Base-by-base conservation (phyloP, 78 protist species). In the Polysphondylium violaceum region DNA sequence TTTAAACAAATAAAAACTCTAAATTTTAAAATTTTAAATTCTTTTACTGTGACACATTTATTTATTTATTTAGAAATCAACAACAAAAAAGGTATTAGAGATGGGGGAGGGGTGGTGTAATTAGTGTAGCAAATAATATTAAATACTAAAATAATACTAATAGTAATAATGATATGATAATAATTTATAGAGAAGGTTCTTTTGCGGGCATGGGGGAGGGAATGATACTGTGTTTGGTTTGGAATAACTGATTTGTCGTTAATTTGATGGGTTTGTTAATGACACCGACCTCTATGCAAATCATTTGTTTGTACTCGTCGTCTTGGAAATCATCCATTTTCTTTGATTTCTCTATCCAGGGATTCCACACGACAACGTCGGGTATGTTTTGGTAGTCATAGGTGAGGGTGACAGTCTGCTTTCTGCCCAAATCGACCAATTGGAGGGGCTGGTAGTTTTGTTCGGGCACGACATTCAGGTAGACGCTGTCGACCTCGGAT, bases 331-430 rank as follows among this genome's bases (percentile, higher is more conserved):
- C 89, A 14, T 27, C 76, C 89, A 81, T 81, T 51, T 27, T 36
- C 50, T 81, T 81, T 25, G 89, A 23, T 68, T 81, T 81, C 25
- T 81, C 89, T 41, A 81, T 55, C 89, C 89, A 81, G 35, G 89
- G 89, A 56, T 81, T 81, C 89, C 89, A 81, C 23, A 81, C 89
- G 0, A 81, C 89, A 3, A 72, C 89, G 56, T 81, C 89, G 21
- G 36, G 35, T n/a, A 81, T 27, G 44, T 27, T 29, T 65, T 29
- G 67, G 27, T 35, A 31, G 33, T 68, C 76, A 81, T 51, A 29
- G 0, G 72, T 51, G 14, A 67, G 16, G 1, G 51, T 81, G 0
- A 81, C 55, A 9, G 44, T 65, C 2, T 29, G 23, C 21, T 31
- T n/a, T 38, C 33, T 59, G 3, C 1, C 12, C 8, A 2, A 21